Base-by-base conservation (phyloP, 768 basidiomycete species). In the Hydnomerulius pinastri region DNA sequence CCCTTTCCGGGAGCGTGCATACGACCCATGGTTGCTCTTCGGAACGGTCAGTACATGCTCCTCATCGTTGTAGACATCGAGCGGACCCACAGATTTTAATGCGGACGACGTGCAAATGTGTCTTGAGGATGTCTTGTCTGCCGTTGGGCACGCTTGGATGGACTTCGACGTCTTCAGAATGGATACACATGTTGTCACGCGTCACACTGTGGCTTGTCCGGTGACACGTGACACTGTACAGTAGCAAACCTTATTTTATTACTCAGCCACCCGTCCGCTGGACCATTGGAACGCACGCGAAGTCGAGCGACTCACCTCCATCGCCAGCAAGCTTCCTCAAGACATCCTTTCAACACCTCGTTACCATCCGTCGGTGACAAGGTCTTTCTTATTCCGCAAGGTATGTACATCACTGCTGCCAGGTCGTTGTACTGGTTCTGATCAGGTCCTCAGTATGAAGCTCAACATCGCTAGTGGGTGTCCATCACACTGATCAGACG, bases 1-100 rank as follows among this genome's bases (percentile, higher is more conserved):
- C 95, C 96, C 92, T 98, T 98, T 77, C 93, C 93, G 76, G 94
- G 93, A 85, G 94, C 94, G 85, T 98, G 96, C 92, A 97, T 94
- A 71, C 94, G 92, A 90, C 88, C 90, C 90, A 92, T 92, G 77
- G 63, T 76, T 70, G 54, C 65, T 76, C 71, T 79, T 24, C 6
- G 43, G 13, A 11, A 37, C 10, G 4, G 45, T 61, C 39, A 61
- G 63, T 40, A 63, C 27, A 37, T 48, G 18, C 12, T 56, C 24
- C 39, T 40, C 39, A 56, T 44, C n/a, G 23, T 27, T n/a, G n/a
- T n/a, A n/a, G 41, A 43, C 38, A 32, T 55, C 41, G 53, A 46
- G 65, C 52, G 62, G 1, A 64, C 75, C 43, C 41, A 79, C 77
- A 66, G 46, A 57, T 73, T 60, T 75, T 65, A 57, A 50, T 36